Percentiles rank a stretch among this genome's conserved stretches.
Conservation (phyloP, 2,329 filamentous ascomycete genomes). For the Myriosclerotinia scirpicola region DNA sequence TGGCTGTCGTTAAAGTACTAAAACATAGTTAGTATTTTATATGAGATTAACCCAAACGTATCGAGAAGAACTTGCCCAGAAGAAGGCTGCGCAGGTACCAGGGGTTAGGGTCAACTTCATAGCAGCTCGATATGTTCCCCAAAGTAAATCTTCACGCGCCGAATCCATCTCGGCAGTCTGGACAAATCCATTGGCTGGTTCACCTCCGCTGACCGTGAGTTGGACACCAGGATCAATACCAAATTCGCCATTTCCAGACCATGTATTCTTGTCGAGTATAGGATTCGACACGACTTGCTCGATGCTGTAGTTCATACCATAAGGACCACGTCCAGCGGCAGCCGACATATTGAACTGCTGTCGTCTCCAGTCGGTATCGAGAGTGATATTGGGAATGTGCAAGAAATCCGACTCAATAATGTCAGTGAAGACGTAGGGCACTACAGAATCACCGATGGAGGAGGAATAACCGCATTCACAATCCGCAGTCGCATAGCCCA, state of each 20-base stretch:
- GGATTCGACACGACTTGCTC: slow-evolving; percentile 58
- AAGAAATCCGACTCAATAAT: slow-evolving; percentile 71
- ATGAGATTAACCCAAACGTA: background rate
- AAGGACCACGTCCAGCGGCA: slow-evolving; percentile 59
- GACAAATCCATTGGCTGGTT: slow-evolving; percentile 53
- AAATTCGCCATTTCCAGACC: slow-evolving; percentile 47
- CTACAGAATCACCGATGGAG: slow-evolving; percentile 44
- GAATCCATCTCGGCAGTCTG: slow-evolving; percentile 65
- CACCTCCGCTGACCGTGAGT: slow-evolving; percentile 52
- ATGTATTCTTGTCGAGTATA: slow-evolving; percentile 45
- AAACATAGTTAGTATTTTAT: slow-evolving; percentile 12
- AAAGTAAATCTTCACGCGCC: slow-evolving; percentile 60
- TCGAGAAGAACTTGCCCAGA: slow-evolving; percentile 59
- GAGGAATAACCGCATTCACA: slow-evolving; percentile 75
- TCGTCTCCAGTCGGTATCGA: slow-evolving; percentile 60
- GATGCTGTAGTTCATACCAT: slow-evolving; percentile 59
- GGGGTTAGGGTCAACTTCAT: slow-evolving; percentile 55
- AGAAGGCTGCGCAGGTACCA: slow-evolving; percentile 72
- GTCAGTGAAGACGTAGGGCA: slow-evolving; percentile 62
- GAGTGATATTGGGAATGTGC: slow-evolving; percentile 50
- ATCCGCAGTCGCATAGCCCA: slow-evolving; percentile 31
- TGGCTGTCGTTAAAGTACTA: slow-evolving; percentile 77
- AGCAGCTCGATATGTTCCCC: slow-evolving; percentile 65
- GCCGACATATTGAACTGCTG: slow-evolving; percentile 67
- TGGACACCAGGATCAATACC: slow-evolving; percentile 54